Evolutionary conservation across 2,329 filamentous ascomycete species (phyloP), one percentile per base, ranked within the genome.

Genomic region (Rugonectria rugulosa): DNA sequence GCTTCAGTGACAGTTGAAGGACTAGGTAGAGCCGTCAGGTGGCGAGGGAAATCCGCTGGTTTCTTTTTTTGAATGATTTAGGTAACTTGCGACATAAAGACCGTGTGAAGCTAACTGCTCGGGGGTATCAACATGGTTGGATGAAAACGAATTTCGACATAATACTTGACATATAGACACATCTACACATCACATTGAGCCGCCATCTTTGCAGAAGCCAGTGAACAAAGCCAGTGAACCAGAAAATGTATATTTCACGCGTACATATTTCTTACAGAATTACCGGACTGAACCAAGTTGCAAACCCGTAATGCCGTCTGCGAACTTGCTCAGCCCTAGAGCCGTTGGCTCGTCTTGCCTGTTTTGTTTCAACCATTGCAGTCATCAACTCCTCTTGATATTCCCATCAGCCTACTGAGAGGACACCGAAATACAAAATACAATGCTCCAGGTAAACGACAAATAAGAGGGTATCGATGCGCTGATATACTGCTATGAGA

Each of bases 391-490:
- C 38, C 15, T 26, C 31, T 10, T 48, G 31, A 23, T 41, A 55
- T 27, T 34, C 44, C 50, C 51, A 21, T 38, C 44, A 43, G 49
- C 34, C 37, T 56, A 41, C 42, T 53, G 51, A 19, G 52, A 49
- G 20, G 36, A 14, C 46, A 31, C 24, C 26, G 27, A 48, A 9
- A 46, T 42, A 26, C 4, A 7, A 32, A 41, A 44, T 27, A 27
- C 19, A 42, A 37, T 32, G 32, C n/a, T n/a, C n/a, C n/a, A 38
- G 34, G 59, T 44, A 53, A 41, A 37, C 31, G 56, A n/a, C 38
- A 50, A 41, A 57, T 10, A 51, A 43, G 20, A 56, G 51, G 49
- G 60, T 56, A 53, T 66, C 53, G 63, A 53, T 55, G 56, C 40
- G 52, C 27, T 47, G 26, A 31, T 15, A 42, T 29, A 42, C 14